Conservation (phyloP, 2,329 filamentous ascomycete species). For the Lecanosticta acicola region DNA sequence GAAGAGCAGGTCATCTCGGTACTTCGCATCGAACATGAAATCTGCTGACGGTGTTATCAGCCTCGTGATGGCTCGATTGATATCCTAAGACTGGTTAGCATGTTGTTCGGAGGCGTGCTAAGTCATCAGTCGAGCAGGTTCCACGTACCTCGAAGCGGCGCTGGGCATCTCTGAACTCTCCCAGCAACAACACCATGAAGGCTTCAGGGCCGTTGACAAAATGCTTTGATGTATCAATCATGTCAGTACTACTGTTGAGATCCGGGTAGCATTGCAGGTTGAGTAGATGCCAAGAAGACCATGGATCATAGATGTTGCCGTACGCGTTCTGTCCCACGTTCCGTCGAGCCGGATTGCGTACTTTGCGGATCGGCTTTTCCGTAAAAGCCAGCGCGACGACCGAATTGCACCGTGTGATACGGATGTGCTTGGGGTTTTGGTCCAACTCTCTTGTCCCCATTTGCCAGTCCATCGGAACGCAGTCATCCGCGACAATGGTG, state of each 20-base stretch:
- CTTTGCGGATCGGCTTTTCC: conserved; percentile 47
- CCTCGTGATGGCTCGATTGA: conserved; percentile 53
- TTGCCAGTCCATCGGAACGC: conserved; percentile 57
- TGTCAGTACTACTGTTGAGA: conserved; percentile 52
- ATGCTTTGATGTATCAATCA: conserved; percentile 50
- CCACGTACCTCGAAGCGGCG: conserved; percentile 46
- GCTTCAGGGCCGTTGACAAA: conserved; percentile 58
- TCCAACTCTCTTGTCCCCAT: conserved; percentile 44
- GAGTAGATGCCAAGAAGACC: conserved; percentile 56
- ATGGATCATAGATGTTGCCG: conserved; percentile 54
- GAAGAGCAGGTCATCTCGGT: conserved; percentile 55
- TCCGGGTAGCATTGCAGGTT: conserved; percentile 57
- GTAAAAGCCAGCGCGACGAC: conserved; percentile 54
- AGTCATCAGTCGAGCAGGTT: background rate
- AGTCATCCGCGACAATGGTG: conserved; percentile 53
- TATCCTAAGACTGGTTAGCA: too few relatives aligned
- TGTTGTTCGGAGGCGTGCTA: background rate
- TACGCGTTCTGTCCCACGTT: conserved; percentile 39
- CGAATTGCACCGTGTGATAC: conserved; percentile 55
- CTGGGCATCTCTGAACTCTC: conserved; percentile 56
- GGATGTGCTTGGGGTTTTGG: conserved; percentile 45
- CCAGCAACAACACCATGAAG: conserved; percentile 53
- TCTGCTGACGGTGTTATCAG: conserved; percentile 55
- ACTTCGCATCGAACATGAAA: conserved; percentile 54
- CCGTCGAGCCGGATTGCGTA: conserved; percentile 47